Conservation (phyloP, 2,329 filamentous ascomycete genomes). For the Penicillium sp. region DNA sequence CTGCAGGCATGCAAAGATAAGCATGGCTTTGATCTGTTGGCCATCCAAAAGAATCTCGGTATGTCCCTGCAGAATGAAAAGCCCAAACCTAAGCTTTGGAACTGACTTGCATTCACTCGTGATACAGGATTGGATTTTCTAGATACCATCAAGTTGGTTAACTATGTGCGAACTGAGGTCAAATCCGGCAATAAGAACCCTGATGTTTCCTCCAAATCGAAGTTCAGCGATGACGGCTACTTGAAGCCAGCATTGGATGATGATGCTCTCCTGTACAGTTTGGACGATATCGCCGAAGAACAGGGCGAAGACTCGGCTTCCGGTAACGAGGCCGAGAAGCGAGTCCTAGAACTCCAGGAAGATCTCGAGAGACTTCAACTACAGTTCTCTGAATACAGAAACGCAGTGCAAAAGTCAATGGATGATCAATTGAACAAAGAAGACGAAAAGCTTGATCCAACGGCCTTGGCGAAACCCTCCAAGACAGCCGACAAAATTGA, state of each 20-base stretch:
- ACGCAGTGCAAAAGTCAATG: constrained; percentile 60
- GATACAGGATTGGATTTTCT: constrained; percentile 61
- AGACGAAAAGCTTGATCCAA: constrained; percentile 37
- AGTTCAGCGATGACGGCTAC: constrained; percentile 71
- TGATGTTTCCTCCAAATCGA: constrained; percentile 53
- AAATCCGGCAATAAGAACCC: constrained; percentile 45
- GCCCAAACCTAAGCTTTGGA: neutral
- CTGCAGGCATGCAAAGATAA: constrained; percentile 62
- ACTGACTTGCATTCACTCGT: neutral
- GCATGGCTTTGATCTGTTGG: constrained; percentile 61
- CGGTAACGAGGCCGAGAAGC: constrained; percentile 40
- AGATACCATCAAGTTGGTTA: constrained; percentile 67
- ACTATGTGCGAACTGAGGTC: constrained; percentile 53
- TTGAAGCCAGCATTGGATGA: constrained; percentile 81
- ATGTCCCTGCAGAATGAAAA: constrained; percentile 22
- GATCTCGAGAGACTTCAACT: constrained; percentile 54
- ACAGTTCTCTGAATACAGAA: constrained; percentile 61
- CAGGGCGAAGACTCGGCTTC: constrained; percentile 24
- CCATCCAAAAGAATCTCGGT: constrained; percentile 50
- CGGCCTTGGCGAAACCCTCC: constrained; percentile 16
- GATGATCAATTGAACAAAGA: constrained; percentile 60
- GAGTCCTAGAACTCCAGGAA: constrained; percentile 55
- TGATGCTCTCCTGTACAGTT: constrained; percentile 77
- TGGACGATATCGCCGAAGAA: constrained; percentile 66
- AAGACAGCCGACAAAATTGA: constrained; percentile 31